Evolutionary conservation across 805 yeast genomes (phyloP).

Genomic region (Metschnikowia cubensis): DNA sequence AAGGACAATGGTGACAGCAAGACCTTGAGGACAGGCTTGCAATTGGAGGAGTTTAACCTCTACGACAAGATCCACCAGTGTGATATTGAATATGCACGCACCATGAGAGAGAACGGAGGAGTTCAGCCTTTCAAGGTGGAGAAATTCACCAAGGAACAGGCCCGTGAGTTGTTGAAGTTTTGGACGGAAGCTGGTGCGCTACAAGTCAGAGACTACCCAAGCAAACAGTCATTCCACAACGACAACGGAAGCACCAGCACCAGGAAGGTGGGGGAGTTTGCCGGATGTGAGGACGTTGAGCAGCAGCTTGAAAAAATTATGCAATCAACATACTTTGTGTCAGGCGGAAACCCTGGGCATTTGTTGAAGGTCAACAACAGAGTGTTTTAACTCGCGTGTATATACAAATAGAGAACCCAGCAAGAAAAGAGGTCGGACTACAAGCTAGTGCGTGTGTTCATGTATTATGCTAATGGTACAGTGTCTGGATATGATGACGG

Average conservation of each 20-base stretch:
- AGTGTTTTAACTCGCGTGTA: conserved; percentile 13
- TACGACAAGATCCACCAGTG: conserved; percentile 49
- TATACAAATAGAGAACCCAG: conserved; percentile 4
- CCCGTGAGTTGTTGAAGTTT: conserved; percentile 29
- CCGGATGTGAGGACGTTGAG: conserved; percentile 19
- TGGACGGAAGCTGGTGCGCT: conserved; percentile 32
- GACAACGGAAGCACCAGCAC: conserved; percentile 1
- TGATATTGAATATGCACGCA: conserved; percentile 53
- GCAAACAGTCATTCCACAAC: conserved; percentile 21
- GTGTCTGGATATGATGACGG: neutral
- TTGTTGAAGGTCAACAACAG: conserved; percentile 31
- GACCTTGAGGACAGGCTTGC: conserved; percentile 60
- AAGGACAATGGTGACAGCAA: conserved; percentile 44
- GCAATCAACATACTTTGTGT: conserved; percentile 28
- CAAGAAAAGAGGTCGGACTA: neutral
- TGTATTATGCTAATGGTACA: conserved; percentile 13
- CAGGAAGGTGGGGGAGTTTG: conserved; percentile 17
- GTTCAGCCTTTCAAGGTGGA: conserved; percentile 25
- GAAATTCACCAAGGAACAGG: conserved; percentile 29
- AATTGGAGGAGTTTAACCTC: conserved; percentile 48
- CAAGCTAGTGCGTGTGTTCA: neutral
- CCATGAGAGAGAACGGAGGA: conserved; percentile 38
- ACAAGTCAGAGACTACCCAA: conserved; percentile 31
- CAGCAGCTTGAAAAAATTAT: conserved; percentile 27
- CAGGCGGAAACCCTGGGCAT: conserved; percentile 40